Conservation (phyloP, 2,329 filamentous ascomycete species). For the Aspergillus sp. region DNA sequence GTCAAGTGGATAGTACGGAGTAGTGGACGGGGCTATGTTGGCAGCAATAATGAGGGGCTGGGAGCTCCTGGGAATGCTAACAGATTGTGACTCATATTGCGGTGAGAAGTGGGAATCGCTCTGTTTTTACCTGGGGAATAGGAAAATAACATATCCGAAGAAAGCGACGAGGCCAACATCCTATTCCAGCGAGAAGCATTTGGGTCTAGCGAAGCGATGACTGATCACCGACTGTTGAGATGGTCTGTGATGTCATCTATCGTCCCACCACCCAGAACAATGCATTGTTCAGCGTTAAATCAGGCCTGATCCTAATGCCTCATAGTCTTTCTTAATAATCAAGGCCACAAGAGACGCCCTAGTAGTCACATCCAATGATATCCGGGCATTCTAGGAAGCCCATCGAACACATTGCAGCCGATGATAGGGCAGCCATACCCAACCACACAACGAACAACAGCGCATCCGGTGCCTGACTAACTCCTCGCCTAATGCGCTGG, state of each 20-base stretch:
- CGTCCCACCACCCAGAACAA: neutral
- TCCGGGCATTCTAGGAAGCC: neutral
- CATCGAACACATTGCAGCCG: neutral
- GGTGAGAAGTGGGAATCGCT: neutral
- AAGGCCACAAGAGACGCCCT: neutral
- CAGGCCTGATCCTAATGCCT: neutral
- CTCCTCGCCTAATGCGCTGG: neutral
- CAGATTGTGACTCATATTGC: neutral
- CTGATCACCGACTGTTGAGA: neutral
- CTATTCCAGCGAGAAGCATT: too few species aligned
- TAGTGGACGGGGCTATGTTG: neutral
- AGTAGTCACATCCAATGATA: neutral
- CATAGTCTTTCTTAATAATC: neutral
- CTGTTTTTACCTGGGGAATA: neutral
- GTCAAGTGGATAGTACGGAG: neutral
- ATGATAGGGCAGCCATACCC: neutral
- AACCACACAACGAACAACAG: neutral
- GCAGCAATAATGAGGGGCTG: neutral
- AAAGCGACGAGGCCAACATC: neutral
- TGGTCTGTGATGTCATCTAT: neutral
- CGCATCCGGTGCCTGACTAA: neutral
- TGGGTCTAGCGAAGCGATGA: neutral
- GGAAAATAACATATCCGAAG: neutral
- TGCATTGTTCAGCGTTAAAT: neutral
- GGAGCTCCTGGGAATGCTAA: neutral